Percentiles rank a stretch among this genome's conserved stretches.
phyloP scores from a whole-genome alignment of 2,329 filamentous ascomycete genomes.

The Coleophoma cylindrospora region DNA sequence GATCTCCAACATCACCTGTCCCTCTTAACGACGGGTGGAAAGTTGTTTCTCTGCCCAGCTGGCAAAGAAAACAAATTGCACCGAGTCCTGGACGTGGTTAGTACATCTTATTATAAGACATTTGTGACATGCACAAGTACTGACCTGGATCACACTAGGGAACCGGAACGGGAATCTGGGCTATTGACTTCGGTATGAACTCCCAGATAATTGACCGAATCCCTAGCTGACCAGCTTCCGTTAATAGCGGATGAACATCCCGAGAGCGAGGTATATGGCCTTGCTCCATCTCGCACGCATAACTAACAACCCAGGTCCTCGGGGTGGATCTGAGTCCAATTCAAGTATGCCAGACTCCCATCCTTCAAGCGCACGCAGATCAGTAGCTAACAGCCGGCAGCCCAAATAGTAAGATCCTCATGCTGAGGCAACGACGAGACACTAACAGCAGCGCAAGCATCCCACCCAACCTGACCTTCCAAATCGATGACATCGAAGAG shows the following conservation, averaged over 20 bases:
- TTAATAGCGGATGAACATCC: slow-evolving; percentile 14
- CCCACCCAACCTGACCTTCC: slow-evolving; percentile 49
- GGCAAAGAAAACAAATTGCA: background rate
- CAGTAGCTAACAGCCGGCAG: too few species aligned
- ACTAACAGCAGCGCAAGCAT: slow-evolving; percentile 28
- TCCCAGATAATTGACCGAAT: background rate
- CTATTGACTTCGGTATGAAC: slow-evolving; percentile 9
- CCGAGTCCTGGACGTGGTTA: background rate
- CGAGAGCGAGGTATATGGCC: slow-evolving; percentile 6
- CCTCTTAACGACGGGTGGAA: background rate
- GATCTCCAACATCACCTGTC: background rate
- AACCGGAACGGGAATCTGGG: slow-evolving; percentile 11
- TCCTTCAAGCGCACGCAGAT: too few species aligned
- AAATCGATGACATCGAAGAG: slow-evolving; percentile 53
- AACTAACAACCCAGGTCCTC: slow-evolving; percentile 8
- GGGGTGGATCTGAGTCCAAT: slow-evolving; percentile 31
- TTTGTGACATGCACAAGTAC: too few species aligned
- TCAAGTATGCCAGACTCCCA: background rate
- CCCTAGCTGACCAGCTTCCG: background rate
- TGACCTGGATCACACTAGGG: background rate
- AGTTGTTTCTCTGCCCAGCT: background rate
- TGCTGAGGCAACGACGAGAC: too few species aligned
- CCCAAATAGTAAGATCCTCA: too few species aligned
- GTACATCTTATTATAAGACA: background rate
- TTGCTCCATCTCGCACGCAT: background rate